Conservation (phyloP, 2,329 filamentous ascomycete genomes). For the Cordyceps militaris region DNA sequence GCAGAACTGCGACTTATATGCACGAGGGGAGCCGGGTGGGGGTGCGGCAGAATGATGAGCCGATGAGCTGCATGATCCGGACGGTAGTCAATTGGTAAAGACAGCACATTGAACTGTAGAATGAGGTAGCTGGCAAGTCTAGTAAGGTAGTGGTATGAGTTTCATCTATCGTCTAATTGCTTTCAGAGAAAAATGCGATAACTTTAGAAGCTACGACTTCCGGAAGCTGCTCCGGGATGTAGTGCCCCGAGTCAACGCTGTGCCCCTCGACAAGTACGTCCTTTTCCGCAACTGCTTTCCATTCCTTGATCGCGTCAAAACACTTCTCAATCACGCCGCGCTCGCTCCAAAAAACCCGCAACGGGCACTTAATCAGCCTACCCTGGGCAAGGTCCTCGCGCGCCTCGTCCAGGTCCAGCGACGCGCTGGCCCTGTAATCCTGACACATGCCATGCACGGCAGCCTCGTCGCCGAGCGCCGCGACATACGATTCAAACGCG, state of each 20-base stretch:
- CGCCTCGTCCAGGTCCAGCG: constrained; percentile 44
- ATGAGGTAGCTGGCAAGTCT: no score
- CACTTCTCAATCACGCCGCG: constrained; percentile 40
- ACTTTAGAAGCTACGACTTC: constrained; percentile 37
- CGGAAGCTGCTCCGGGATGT: constrained; percentile 45
- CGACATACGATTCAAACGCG: constrained; percentile 34
- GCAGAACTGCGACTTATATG: not conserved
- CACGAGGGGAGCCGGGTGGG: not conserved
- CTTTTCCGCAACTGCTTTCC: constrained; percentile 37
- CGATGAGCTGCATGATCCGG: constrained; percentile 43
- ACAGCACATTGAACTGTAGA: no score
- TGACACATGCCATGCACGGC: constrained; percentile 44
- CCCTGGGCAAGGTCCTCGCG: constrained; percentile 36
- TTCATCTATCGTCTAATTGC: not conserved
- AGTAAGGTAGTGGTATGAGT: no score
- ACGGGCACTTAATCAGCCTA: constrained; percentile 36
- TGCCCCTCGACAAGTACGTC: constrained; percentile 32
- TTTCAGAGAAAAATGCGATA: constrained; percentile 27
- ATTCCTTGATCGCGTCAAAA: constrained; percentile 44
- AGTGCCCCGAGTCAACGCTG: constrained; percentile 40
- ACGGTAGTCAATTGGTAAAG: no score
- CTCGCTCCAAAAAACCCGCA: constrained; percentile 45
- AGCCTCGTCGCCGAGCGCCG: constrained; percentile 32
- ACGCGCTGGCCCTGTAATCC: constrained; percentile 48
- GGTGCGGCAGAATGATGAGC: constrained; percentile 17